phyloP scores from a whole-genome alignment of 352 stramenopile species.

The Phytophthora capsici region DNA sequence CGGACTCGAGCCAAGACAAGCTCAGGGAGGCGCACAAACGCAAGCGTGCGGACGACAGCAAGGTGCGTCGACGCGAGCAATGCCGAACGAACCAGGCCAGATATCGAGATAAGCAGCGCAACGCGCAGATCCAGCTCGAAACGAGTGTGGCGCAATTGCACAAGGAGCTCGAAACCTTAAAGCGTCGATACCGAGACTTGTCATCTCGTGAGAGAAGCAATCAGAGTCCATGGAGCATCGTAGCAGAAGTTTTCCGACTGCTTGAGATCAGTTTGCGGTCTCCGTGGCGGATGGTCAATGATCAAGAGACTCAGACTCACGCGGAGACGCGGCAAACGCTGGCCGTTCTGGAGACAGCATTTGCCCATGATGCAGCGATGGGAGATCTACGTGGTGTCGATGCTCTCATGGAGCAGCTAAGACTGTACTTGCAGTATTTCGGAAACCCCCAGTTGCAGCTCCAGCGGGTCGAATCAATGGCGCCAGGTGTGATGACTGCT shows the following conservation, averaged over 20 bases:
- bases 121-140: too few species aligned
- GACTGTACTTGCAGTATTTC: too few species aligned
- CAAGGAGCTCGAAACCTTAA: slow-evolving; percentile 16
- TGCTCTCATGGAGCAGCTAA: too few species aligned
- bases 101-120: too few species aligned
- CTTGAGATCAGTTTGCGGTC: slow-evolving; percentile 22
- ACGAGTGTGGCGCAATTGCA: too few species aligned
- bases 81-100: too few species aligned
- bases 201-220: slow-evolving; percentile 25
- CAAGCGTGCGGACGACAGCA: slow-evolving; percentile 3
- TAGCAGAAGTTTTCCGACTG: slow-evolving; percentile 20
- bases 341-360: slow-evolving; percentile 13
- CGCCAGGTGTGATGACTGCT: too few species aligned
- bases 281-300: slow-evolving; percentile 10
- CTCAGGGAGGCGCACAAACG: slow-evolving; percentile 8
- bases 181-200: slow-evolving; percentile 20
- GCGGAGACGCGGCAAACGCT: slow-evolving; percentile 3
- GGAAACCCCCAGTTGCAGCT: too few species aligned
- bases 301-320: slow-evolving; percentile 18
- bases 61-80: too few species aligned
- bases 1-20: background rate
- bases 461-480: too few species aligned
- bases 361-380: too few species aligned
- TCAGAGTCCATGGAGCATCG: slow-evolving; percentile 25
- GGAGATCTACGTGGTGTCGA: too few species aligned